A percentile compares a stretch with the other conserved stretches of the same genome.
Evolutionary conservation across 2,329 filamentous ascomycete genomes (phyloP).

Genomic region (Hypoxylon sp.): DNA sequence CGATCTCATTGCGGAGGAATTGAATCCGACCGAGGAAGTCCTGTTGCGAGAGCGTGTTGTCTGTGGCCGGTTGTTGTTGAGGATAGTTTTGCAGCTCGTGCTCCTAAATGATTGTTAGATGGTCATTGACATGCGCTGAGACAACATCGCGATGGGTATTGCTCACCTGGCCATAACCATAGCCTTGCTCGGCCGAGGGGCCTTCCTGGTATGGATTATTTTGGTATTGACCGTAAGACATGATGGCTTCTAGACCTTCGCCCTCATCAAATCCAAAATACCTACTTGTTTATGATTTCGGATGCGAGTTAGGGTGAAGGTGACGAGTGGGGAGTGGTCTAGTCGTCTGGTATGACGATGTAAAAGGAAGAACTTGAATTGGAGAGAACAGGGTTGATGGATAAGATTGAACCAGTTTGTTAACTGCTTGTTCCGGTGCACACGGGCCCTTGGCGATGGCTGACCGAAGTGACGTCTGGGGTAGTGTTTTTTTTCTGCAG

Average conservation of each 20-base stretch:
- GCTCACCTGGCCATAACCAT: constrained; percentile 63
- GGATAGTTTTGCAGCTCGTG: constrained; percentile 70
- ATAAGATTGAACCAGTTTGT: constrained; percentile 29
- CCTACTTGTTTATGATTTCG: constrained; percentile 7
- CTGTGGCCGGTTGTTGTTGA: constrained; percentile 45
- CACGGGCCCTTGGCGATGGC: constrained; percentile 29
- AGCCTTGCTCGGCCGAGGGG: constrained; percentile 63
- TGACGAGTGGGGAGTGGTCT: constrained; percentile 15
- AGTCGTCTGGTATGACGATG: constrained; percentile 32
- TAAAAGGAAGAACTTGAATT: constrained; percentile 29
- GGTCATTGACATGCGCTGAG: constrained; percentile 19
- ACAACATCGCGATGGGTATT: constrained; percentile 36
- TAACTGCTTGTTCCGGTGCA: constrained; percentile 32
- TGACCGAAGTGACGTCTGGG: constrained; percentile 45
- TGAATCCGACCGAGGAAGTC: constrained; percentile 79
- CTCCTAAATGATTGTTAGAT: constrained; percentile 48
- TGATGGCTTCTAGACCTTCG: constrained; percentile 54
- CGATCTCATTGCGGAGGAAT: constrained; percentile 77
- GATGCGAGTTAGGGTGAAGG: constrained; percentile 18
- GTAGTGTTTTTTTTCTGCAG: constrained; percentile 26
- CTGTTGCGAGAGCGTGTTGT: constrained; percentile 68
- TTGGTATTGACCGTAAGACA: constrained; percentile 75
- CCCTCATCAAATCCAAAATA: constrained; percentile 33
- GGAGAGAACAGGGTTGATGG: constrained; percentile 31
- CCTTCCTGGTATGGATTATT: constrained; percentile 75